Evolutionary conservation across 345 rosid genomes (phyloP).

Genomic region (Trapa incisa): DNA sequence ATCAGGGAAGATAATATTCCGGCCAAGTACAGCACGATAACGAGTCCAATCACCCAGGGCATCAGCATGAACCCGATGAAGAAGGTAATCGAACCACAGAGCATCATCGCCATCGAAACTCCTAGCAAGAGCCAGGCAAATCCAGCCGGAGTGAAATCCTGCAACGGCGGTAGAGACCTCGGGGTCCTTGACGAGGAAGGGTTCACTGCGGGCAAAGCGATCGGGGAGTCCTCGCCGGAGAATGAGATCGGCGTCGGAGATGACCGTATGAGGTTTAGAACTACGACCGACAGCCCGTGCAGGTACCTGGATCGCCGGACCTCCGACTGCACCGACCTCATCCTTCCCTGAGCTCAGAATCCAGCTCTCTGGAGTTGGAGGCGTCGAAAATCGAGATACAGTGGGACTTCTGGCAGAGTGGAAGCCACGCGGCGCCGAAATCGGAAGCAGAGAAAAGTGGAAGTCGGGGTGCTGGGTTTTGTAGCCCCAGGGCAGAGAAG

Average conservation of each 20-base stretch:
- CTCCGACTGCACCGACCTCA: constrained; percentile 38
- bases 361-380: background rate
- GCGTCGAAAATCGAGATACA: background rate
- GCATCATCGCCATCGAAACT: constrained; percentile 56
- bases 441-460: too few relatives aligned
- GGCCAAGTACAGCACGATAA: constrained; percentile 42
- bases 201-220: background rate
- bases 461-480: too few relatives aligned
- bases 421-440: too few relatives aligned
- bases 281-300: constrained; percentile 50
- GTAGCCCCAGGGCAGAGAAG: too few relatives aligned
- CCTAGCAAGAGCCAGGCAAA: constrained; percentile 75
- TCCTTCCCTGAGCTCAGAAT: background rate
- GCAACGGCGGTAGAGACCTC: constrained; percentile 10
- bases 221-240: constrained; percentile 13
- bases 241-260: too few relatives aligned
- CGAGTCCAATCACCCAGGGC: constrained; percentile 83
- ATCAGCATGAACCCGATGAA: constrained; percentile 77
- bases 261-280: constrained; percentile 30
- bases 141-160: constrained; percentile 62
- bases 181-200: background rate
- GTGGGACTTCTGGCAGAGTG: too few relatives aligned
- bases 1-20: too few relatives aligned
- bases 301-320: constrained; percentile 46
- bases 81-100: constrained; percentile 86